Evolutionary conservation across 495 filamentous ascomycete genomes (phyloP).

Genomic region (Aspergillus biplanus): DNA sequence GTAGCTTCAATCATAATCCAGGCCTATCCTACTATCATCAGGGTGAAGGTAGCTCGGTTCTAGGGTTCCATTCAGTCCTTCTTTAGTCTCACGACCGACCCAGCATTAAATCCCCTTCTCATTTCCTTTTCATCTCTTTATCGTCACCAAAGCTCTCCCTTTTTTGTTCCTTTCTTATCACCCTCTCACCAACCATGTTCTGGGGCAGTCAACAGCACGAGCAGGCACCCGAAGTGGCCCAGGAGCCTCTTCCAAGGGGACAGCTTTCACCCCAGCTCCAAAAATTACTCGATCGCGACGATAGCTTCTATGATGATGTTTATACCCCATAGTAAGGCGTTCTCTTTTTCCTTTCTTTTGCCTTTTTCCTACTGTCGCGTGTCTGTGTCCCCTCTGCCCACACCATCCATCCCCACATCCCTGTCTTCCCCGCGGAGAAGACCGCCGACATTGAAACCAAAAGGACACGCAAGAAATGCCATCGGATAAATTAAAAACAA

Average conservation of each 20-base stretch:
- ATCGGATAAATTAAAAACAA: not conserved
- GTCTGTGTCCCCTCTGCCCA: not conserved
- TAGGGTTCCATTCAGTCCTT: too few species aligned
- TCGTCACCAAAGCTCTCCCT: not conserved
- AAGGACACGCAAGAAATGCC: not conserved
- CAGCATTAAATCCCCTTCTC: not conserved
- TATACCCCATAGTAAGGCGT: slow-evolving; percentile 74
- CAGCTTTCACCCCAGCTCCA: slow-evolving; percentile 73
- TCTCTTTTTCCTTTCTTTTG: slow-evolving; percentile 26
- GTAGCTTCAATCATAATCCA: not conserved
- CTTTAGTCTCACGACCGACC: not conserved
- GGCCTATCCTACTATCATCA: too few species aligned
- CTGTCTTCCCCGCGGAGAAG: slow-evolving; percentile 14
- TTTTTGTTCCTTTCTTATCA: not conserved
- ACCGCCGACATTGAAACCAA: slow-evolving; percentile 4
- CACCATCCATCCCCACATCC: slow-evolving; percentile 6
- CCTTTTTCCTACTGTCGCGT: slow-evolving; percentile 6
- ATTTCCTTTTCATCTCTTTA: not conserved
- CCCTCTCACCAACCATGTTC: slow-evolving; percentile 33
- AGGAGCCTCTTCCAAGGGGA: slow-evolving; percentile 57
- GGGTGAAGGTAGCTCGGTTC: too few species aligned
- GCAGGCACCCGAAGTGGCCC: slow-evolving; percentile 41
- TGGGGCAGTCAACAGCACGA: slow-evolving; percentile 39
- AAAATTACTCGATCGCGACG: slow-evolving; percentile 74
- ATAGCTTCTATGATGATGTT: slow-evolving; percentile 76